phyloP scores from a whole-genome alignment of 306 rosid genomes.

The Purshia tridentata region DNA sequence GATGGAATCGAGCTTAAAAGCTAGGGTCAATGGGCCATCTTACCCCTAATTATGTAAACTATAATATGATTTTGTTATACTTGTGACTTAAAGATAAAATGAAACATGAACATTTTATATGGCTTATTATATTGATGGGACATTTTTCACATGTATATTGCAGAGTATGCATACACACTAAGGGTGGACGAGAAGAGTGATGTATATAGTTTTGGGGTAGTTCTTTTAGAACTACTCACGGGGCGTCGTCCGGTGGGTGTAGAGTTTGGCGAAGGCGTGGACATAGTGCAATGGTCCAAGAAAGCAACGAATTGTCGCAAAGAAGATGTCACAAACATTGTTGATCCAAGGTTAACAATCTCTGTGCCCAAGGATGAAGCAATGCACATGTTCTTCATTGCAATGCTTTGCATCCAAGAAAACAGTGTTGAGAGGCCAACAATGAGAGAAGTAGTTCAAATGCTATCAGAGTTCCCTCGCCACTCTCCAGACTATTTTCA shows the following conservation, averaged over 20 bases:
- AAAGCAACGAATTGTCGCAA: conserved; percentile 42
- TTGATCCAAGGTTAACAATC: conserved; percentile 42
- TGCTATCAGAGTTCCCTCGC: conserved; percentile 68
- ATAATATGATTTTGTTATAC: too few relatives aligned
- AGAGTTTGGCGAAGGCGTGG: conserved; percentile 70
- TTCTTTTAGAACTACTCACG: conserved; percentile 63
- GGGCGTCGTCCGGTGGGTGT: conserved; percentile 69
- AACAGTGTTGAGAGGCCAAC: conserved; percentile 81
- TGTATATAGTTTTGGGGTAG: conserved; percentile 79
- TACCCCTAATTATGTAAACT: too few relatives aligned
- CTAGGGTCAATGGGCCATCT: too few relatives aligned
- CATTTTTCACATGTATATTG: background rate
- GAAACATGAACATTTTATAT: background rate
- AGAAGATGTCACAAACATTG: conserved; percentile 43
- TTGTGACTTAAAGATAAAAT: too few relatives aligned
- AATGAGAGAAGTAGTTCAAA: conserved; percentile 89
- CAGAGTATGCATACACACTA: conserved; percentile 88
- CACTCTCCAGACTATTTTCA: conserved; percentile 18
- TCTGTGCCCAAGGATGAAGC: conserved; percentile 57
- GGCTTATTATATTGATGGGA: background rate
- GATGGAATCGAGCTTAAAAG: too few relatives aligned
- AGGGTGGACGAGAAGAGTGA: conserved; percentile 84
- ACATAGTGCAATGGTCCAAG: conserved; percentile 78
- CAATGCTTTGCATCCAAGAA: conserved; percentile 64
- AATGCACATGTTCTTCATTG: conserved; percentile 73